phyloP scores from a whole-genome alignment of 495 filamentous ascomycete species.

The Xylaria intraflava region DNA sequence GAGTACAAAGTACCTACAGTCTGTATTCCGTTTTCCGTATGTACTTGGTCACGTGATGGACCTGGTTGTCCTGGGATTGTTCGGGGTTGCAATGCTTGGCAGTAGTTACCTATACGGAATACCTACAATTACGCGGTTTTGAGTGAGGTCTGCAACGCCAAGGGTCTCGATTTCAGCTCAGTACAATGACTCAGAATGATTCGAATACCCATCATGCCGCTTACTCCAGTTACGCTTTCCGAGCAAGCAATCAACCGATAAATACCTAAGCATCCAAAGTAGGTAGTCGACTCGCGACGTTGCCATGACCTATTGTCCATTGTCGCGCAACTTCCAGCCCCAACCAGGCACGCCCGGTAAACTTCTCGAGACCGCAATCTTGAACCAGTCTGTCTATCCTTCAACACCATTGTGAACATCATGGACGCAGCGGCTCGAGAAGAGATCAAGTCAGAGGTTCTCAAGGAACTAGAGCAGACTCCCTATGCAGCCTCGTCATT shows the following conservation, averaged over 20 bases:
- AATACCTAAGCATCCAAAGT: no score
- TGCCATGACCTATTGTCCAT: not conserved
- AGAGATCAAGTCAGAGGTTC: conserved; percentile 21
- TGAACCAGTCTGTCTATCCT: not conserved
- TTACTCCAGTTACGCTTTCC: no score
- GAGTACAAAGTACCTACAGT: no score
- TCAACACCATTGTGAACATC: not conserved
- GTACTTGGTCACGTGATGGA: no score
- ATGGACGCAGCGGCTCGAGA: conserved; percentile 16
- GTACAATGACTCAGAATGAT: conserved; percentile 6
- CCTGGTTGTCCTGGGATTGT: no score
- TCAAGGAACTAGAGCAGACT: conserved; percentile 31
- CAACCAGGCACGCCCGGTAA: no score
- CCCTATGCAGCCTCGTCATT: conserved; percentile 47
- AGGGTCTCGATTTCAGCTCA: no score
- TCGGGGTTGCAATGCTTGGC: no score
- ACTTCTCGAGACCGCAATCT: not conserved
- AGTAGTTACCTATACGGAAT: no score
- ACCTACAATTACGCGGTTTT: no score
- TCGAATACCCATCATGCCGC: not conserved
- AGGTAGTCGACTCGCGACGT: not conserved
- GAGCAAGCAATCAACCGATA: no score
- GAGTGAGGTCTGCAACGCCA: not conserved
- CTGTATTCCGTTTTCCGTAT: no score
- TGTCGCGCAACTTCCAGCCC: not conserved